Evolutionary conservation across 1,284 basidiomycete genomes (phyloP), one percentile per base, ranked within the genome.

Genomic region (Apiotrichum gamsii): DNA sequence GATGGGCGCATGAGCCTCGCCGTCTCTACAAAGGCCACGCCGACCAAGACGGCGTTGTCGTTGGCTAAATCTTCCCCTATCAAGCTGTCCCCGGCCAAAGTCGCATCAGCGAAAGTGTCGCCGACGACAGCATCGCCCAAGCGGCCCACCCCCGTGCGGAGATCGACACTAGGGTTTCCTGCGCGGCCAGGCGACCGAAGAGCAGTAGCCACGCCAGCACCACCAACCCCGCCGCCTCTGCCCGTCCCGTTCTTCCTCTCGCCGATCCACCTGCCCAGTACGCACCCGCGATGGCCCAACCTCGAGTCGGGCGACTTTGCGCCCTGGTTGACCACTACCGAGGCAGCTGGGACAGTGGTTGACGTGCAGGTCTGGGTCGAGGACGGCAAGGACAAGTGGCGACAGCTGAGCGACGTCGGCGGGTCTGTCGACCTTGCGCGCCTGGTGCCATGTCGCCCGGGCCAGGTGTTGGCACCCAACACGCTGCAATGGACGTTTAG

Each of bases 161-260:
- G 52, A 2, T 48, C 48, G 35, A 54, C 52, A 13, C 43, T 51
- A 9, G 49, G 46, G 5, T 25, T 45, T 8, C 39, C 45, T 8
- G 24, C 37, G 11, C 43, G 32, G 8, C 25, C 25, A 28, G 25
- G 25, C 25, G 25, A 28, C 25, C 6, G 25, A 28, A 6, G 25
- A 6, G 25, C 25, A n/a, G n/a, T 3, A 39, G 38, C 28, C 28
- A 39, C 20, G 10, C 28, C 10, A 28, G 38, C 16, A 30, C 25
- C 10, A 32, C 40, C 20, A 20, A 20, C 10, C 21, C 38, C 23
- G 14, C 18, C 29, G 2, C 33, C 50, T 1, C 23, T 34, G 8
- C 18, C 30, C 15, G 46, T 64, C 14, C 71, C 72, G 9, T 74
- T 74, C 58, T 73, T 62, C 56, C 59, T 74, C 41, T 72, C 71